phyloP scores from a whole-genome alignment of 2,329 filamentous ascomycete genomes.

The Boeremia lycopersici region DNA sequence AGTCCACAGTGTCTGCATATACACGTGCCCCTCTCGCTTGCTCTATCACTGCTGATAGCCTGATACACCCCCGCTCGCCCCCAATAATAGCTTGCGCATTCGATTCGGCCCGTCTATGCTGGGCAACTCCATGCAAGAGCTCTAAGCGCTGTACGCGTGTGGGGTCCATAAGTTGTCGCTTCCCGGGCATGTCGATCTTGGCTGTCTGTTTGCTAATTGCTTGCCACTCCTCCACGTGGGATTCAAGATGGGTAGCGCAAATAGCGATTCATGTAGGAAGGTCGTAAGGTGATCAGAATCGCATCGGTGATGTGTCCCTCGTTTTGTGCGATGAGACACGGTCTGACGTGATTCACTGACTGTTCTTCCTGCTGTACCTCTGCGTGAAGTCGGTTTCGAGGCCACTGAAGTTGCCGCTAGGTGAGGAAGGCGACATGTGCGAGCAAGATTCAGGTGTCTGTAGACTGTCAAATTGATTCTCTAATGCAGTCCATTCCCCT shows the following conservation, averaged over 20 bases:
- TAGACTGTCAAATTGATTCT: constrained; percentile 7
- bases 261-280: neutral
- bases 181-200: neutral
- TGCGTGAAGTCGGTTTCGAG: constrained; percentile 43
- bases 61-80: neutral
- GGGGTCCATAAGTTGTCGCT: neutral
- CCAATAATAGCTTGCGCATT: constrained; percentile 5
- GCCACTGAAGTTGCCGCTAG: constrained; percentile 12
- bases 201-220: neutral
- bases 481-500: neutral
- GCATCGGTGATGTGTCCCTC: neutral
- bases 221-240: neutral
- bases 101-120: constrained; percentile 10
- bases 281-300: neutral
- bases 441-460: constrained; percentile 37
- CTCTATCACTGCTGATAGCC: neutral
- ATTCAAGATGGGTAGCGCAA: neutral
- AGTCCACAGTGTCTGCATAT: neutral
- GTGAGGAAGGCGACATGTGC: constrained; percentile 20
- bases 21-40: neutral
- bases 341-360: constrained; percentile 3
- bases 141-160: neutral
- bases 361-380: constrained; percentile 25
- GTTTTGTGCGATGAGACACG: too few species aligned
- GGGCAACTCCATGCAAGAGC: neutral